phyloP scores from a whole-genome alignment of 805 yeast species.

The Candida mattraensis region DNA sequence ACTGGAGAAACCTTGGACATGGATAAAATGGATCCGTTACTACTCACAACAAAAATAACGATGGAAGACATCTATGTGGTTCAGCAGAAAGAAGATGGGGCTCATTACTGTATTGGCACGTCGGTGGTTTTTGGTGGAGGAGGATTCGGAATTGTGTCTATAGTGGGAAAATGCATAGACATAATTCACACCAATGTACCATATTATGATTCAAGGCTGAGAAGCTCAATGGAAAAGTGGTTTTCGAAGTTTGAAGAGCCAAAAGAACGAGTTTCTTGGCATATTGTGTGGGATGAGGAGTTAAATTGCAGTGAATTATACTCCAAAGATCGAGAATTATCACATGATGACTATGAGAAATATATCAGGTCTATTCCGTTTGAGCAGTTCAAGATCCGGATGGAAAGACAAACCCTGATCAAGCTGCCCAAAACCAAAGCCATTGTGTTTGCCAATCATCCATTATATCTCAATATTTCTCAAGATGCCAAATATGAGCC shows the following conservation, averaged over 20 bases:
- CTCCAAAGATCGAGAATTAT: slow-evolving; percentile 37
- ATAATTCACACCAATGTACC: slow-evolving; percentile 48
- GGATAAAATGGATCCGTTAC: slow-evolving; percentile 44
- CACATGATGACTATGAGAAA: slow-evolving; percentile 33
- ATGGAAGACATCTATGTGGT: slow-evolving; percentile 52
- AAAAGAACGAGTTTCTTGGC: slow-evolving; percentile 52
- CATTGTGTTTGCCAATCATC: slow-evolving; percentile 31
- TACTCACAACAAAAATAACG: slow-evolving; percentile 45
- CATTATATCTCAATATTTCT: slow-evolving; percentile 35
- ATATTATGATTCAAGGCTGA: slow-evolving; percentile 46
- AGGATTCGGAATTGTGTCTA: slow-evolving; percentile 41
- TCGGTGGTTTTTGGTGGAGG: slow-evolving; percentile 57
- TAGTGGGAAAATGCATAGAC: slow-evolving; percentile 39
- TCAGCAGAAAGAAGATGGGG: slow-evolving; percentile 34
- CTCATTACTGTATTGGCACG: slow-evolving; percentile 47
- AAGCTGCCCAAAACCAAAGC: slow-evolving; percentile 43
- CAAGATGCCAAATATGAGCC: slow-evolving; percentile 49
- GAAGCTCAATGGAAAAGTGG: slow-evolving; percentile 52
- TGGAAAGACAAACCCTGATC: slow-evolving; percentile 48
- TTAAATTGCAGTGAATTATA: slow-evolving; percentile 28
- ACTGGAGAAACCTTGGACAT: slow-evolving; percentile 45
- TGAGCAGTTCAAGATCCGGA: slow-evolving; percentile 42
- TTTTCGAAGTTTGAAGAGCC: slow-evolving; percentile 42
- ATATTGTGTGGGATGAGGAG: slow-evolving; percentile 49
- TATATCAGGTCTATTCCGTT: slow-evolving; percentile 38